These are phyloP conservation scores for Simmondsia chinensis DNA, from an alignment of 148 eudicot genomes.

Conservation along the genomic window DNA sequence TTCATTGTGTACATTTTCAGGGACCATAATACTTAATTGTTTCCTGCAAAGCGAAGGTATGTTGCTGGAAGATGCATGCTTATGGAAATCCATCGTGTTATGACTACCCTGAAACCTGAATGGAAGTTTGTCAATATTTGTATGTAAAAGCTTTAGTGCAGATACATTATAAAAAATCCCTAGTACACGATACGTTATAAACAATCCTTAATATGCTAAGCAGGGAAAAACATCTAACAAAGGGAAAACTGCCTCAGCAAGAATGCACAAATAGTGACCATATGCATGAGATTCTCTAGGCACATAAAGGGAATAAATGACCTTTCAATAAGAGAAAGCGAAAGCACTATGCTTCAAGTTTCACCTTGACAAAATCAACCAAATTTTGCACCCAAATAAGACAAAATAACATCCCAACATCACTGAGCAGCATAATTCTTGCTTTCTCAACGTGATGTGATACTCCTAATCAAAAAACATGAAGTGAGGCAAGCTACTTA, in stretches of 20 bases:
- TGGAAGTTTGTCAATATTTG: slow-evolving; percentile 2
- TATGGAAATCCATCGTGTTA: slow-evolving; percentile 24
- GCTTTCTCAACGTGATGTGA: too few relatives aligned
- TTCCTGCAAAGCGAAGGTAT: slow-evolving; percentile 25
- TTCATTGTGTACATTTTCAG: slow-evolving; percentile 17
- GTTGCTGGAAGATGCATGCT: slow-evolving; percentile 17
- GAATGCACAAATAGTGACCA: background rate
- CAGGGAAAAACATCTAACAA: background rate
- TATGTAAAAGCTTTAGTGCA: background rate
- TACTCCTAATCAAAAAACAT: too few relatives aligned
- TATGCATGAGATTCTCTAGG: background rate
- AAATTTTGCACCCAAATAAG: too few relatives aligned
- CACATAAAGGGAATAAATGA: background rate
- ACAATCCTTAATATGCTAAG: background rate
- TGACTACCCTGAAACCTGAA: slow-evolving; percentile 24
- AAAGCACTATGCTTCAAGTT: too few relatives aligned
- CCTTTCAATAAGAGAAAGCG: too few relatives aligned
- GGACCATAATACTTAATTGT: too few relatives aligned
- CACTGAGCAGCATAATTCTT: too few relatives aligned
- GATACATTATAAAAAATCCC: background rate
- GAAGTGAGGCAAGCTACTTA: too few relatives aligned
- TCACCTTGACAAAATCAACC: too few relatives aligned
- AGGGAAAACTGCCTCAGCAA: background rate
- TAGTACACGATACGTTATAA: too few relatives aligned
- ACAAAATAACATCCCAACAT: too few relatives aligned